Base-by-base conservation (phyloP, 768 basidiomycete species). In the Mycena maculata region DNA sequence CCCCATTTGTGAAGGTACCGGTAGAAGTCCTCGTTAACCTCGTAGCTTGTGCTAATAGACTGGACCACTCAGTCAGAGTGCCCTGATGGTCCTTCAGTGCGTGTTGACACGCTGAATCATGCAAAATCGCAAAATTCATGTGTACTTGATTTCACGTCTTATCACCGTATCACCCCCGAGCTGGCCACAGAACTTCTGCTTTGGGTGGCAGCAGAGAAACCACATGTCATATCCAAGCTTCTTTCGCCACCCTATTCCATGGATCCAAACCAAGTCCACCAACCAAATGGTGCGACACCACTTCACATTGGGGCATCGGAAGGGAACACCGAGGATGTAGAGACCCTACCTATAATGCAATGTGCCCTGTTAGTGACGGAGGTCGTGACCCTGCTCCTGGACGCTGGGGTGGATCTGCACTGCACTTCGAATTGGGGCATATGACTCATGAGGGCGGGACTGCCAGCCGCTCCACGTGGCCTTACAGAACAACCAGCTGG, bases 391-490 rank as follows among this genome's bases (percentile, higher is more conserved):
- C 53, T 63, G 20, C 61, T 63, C 20, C 42, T 63, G 22, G 44
- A 54, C 4, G 62, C 62, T 13, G 62, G 62, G 15, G 62, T 53
- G 22, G 23, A 63, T 22, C 42, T 38, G n/a, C n/a, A n/a, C n/a
- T n/a, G n/a, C 25, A 31, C 18, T 7, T 53, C 44, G 27, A 28
- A 18, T 4, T 55, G 36, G 41, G 45, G 36, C 22, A 30, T 23
- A n/a, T n/a, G n/a, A n/a, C n/a, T n/a, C n/a, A n/a, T 18, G 33
- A 38, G 20, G 60, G n/a, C n/a, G n/a, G n/a, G n/a, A n/a, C n/a
- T 22, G 5, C 61, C 28, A 44, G 28, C 61, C 23, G n/a, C 61
- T 63, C 12, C 52, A 63, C 33, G 8, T 65, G n/a, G 67, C 67
- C 22, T 41, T 63, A 15, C 55, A 41, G 23, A 13, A 20, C 4